phyloP scores from a whole-genome alignment of 1,284 basidiomycete species.

The Cryptococcus wingfieldii region DNA sequence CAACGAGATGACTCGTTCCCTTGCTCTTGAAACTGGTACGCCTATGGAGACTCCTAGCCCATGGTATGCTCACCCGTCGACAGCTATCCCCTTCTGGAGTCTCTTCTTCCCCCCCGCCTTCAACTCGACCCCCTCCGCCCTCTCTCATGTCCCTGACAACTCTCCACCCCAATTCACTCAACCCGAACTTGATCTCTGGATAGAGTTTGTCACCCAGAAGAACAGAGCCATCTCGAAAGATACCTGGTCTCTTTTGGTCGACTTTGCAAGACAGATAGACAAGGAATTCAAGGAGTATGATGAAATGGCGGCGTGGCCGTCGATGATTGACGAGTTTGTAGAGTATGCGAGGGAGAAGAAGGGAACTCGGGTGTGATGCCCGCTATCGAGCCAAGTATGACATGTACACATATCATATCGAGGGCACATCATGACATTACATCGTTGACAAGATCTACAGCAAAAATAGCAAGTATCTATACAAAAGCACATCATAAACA shows the following conservation, averaged over 20 bases:
- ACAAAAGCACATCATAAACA: not conserved
- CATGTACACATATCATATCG: no score
- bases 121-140: conserved; percentile 61
- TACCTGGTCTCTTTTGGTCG: conserved; percentile 79
- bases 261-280: conserved; percentile 69
- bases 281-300: conserved; percentile 75
- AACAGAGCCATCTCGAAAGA: conserved; percentile 86
- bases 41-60: no score
- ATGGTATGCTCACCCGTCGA: not conserved
- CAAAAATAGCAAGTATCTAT: no score
- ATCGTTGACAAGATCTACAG: no score
- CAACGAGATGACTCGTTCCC: not conserved
- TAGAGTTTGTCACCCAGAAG: conserved; percentile 68
- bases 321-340: conserved; percentile 50
- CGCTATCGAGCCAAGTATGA: no score
- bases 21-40: not conserved
- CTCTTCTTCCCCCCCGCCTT: conserved; percentile 77
- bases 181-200: conserved; percentile 73
- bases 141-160: conserved; percentile 46
- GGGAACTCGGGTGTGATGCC: not conserved
- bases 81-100: conserved; percentile 62
- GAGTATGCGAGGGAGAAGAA: conserved; percentile 34
- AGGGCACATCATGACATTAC: no score
- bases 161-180: conserved; percentile 59
- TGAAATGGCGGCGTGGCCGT: conserved; percentile 62